Base-by-base conservation (phyloP, 768 basidiomycete species). In the Lactarius vividus region DNA sequence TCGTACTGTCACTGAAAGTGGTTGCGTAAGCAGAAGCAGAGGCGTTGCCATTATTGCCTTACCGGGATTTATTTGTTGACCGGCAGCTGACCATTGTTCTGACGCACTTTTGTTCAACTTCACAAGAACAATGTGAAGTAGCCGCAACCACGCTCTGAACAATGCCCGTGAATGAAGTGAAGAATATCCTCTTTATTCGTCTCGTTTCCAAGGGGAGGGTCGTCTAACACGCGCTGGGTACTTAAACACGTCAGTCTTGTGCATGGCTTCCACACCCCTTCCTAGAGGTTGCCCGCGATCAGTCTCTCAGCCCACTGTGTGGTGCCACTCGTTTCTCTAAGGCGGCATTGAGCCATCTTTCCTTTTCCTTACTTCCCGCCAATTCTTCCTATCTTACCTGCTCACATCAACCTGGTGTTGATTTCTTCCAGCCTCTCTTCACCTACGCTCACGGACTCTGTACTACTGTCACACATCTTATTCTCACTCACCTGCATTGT, bases 331-430 rank as follows among this genome's bases (percentile, higher is more conserved):
- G 42, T 63, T 59, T 33, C 37, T 44, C 49, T 37, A 57, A 59
- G 49, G 61, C 23, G 61, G n/a, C 42, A 59, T 59, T 26, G 57
- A 63, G 18, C 29, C 59, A 61, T 62, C 57, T 49, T 33, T 63
- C 52, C 4, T 59, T 40, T 58, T 66, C 46, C 40, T 49, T 66
- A 37, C 20, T 49, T 62, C 57, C 35, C 26, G 23, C 16, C 8
- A 15, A 11, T 7, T 40, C 11, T 53, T 20, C 31, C 18, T 53
- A 29, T 52, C 40, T 59, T 46, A 8, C 58, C 40, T 37, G 31
- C 58, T 37, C 55, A 23, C 35, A 52, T 67, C 66, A 67, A 67
- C 66, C 66, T 67, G 66, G 66, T 67, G 66, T 67, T 67, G 66
- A 67, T 67, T 31, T 39, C 16, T 42, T 40, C 59, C 31, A 15